Evolutionary conservation across 1,284 basidiomycete species (phyloP).

Genomic region (Ustilago vetiveriae): DNA sequence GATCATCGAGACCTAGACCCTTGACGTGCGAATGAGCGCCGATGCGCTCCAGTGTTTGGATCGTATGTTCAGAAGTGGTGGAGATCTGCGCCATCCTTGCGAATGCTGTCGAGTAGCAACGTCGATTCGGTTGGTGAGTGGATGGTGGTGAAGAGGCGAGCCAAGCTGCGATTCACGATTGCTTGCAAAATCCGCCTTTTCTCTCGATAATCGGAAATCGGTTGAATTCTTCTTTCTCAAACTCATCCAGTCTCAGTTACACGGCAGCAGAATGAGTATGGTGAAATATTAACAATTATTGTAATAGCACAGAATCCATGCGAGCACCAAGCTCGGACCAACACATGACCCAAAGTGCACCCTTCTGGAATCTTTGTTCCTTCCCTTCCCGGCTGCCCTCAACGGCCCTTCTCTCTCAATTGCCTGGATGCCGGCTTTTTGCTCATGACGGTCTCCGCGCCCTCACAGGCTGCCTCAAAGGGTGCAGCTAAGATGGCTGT

Average conservation of each 20-base stretch:
- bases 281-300: too few relatives aligned
- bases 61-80: constrained; percentile 55
- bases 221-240: not conserved
- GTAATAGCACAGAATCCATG: too few relatives aligned
- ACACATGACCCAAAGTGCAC: too few relatives aligned
- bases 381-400: too few relatives aligned
- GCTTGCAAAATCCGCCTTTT: not conserved
- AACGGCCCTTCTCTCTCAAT: too few relatives aligned
- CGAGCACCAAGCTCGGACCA: constrained; percentile 28
- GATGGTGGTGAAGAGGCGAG: not conserved
- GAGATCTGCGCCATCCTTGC: constrained; percentile 54
- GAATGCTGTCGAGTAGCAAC: not conserved
- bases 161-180: not conserved
- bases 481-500: not conserved
- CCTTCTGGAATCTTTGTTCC: too few relatives aligned
- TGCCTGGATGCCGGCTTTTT: constrained; percentile 1
- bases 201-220: too few relatives aligned
- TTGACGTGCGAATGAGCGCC: constrained; percentile 65
- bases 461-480: constrained; percentile 3
- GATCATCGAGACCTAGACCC: constrained; percentile 82
- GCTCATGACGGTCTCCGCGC: constrained; percentile 21
- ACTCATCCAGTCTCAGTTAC: not conserved
- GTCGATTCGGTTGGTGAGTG: constrained; percentile 21
- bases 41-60: constrained; percentile 64
- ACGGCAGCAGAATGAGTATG: too few relatives aligned